These are phyloP conservation scores for Argentina anserina DNA, from an alignment of 306 rosid species.

Conservation along the genomic window DNA sequence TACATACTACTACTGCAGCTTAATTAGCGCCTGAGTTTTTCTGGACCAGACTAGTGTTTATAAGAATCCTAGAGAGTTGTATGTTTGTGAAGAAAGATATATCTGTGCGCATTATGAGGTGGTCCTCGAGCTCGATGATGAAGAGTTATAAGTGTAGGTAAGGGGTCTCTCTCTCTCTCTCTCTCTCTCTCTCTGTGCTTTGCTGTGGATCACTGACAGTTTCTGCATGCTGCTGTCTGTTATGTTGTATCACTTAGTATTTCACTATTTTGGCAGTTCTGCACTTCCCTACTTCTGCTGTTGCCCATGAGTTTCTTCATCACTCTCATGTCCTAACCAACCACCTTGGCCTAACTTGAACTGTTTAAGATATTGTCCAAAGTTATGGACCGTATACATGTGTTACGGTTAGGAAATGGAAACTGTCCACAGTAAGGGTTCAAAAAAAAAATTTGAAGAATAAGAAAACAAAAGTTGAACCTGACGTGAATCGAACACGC, in stretches of 20 bases:
- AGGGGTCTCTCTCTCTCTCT: no score
- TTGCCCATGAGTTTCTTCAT: not conserved
- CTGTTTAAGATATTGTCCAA: not conserved
- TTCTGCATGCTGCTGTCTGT: not conserved
- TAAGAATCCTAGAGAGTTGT: not conserved
- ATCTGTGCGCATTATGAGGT: not conserved
- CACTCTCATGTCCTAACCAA: not conserved
- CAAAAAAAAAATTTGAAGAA: not conserved
- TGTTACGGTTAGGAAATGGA: not conserved
- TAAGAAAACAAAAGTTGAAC: no score
- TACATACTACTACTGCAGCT: not conserved
- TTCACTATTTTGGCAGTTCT: not conserved
- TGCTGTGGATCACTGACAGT: not conserved
- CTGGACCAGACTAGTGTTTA: conserved; percentile 34
- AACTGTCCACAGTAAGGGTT: not conserved
- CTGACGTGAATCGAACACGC: conserved; percentile 29
- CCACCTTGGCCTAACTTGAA: not conserved
- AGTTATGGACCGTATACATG: no score
- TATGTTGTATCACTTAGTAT: not conserved
- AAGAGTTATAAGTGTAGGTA: not conserved
- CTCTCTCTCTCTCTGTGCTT: not conserved
- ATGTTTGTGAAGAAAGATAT: not conserved
- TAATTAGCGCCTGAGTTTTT: conserved; percentile 8
- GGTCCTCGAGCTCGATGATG: not conserved
- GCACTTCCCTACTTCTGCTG: no score